Percentiles rank a stretch among this genome's conserved stretches.
Conservation (phyloP, 257 asterid species). For the Fraxinus excelsior region DNA sequence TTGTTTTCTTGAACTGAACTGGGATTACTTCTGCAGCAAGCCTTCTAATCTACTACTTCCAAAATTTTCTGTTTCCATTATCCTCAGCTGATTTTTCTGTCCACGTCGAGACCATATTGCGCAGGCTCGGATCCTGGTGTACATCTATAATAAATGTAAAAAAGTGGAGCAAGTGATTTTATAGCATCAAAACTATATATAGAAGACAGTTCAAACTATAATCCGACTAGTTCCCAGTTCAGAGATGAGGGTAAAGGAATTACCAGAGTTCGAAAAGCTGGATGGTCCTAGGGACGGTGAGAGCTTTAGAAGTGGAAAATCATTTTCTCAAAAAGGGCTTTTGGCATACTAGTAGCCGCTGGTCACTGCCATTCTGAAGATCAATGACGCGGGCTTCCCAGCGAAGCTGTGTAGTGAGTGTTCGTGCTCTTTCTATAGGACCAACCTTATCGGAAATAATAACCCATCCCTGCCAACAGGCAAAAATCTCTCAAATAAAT, state of each 20-base stretch:
- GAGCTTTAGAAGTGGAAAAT: slow-evolving; percentile 25
- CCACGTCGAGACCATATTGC: slow-evolving; percentile 25
- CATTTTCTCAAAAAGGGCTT: slow-evolving; percentile 85
- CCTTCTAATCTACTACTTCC: slow-evolving; percentile 62
- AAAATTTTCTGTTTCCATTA: slow-evolving; percentile 43
- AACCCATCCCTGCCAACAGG: slow-evolving; percentile 79
- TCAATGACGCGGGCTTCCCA: slow-evolving; percentile 96
- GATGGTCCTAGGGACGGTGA: slow-evolving; percentile 39
- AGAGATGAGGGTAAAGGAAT: slow-evolving; percentile 19
- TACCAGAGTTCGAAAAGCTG: slow-evolving; percentile 44
- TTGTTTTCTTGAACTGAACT: slow-evolving; percentile 29
- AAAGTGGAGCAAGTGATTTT: neutral
- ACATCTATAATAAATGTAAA: neutral
- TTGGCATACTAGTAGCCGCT: slow-evolving; percentile 84
- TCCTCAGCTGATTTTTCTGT: slow-evolving; percentile 13
- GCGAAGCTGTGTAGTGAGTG: slow-evolving; percentile 66
- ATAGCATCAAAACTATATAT: neutral
- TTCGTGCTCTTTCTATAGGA: slow-evolving; percentile 62
- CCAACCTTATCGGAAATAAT: slow-evolving; percentile 69
- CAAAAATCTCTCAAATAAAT: slow-evolving; percentile 14
- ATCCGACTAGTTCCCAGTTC: neutral
- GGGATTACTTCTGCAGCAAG: slow-evolving; percentile 44
- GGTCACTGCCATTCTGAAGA: slow-evolving; percentile 84
- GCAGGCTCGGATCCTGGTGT: slow-evolving; percentile 31
- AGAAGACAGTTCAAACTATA: neutral